Evolutionary conservation across 2,329 filamentous ascomycete species (phyloP).

Genomic region (Incumbomyces lentus): DNA sequence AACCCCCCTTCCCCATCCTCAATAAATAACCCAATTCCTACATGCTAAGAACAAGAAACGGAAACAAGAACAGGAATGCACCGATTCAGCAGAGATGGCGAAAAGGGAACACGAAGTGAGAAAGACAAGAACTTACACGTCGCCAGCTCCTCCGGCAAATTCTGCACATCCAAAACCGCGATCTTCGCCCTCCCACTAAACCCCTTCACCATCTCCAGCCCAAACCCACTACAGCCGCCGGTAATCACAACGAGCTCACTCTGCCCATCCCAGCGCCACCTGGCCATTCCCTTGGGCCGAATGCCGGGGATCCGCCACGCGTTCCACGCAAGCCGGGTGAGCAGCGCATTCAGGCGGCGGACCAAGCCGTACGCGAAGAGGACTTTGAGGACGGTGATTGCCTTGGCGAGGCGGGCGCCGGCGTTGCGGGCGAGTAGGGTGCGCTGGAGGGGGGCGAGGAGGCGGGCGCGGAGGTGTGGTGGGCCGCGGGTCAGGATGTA

Average conservation of each 20-base stretch:
- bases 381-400: slow-evolving; percentile 27
- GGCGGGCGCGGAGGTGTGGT: slow-evolving; percentile 8
- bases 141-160: slow-evolving; percentile 17
- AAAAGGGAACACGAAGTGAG: too few relatives aligned
- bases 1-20: too few relatives aligned
- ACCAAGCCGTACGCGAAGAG: slow-evolving; percentile 45
- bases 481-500: slow-evolving; percentile 15
- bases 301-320: slow-evolving; percentile 28
- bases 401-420: slow-evolving; percentile 5
- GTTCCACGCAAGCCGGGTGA: slow-evolving; percentile 40
- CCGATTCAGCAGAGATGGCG: too few relatives aligned
- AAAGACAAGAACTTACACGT: slow-evolving; percentile 25
- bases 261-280: slow-evolving; percentile 24
- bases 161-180: slow-evolving; percentile 57
- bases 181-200: slow-evolving; percentile 60
- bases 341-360: slow-evolving; percentile 39
- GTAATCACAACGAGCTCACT: slow-evolving; percentile 31
- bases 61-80: too few relatives aligned
- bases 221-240: slow-evolving; percentile 65
- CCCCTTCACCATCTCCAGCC: slow-evolving; percentile 52
- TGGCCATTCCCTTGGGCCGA: slow-evolving; percentile 18
- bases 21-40: too few relatives aligned
- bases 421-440: slow-evolving; percentile 3
- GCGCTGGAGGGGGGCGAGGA: slow-evolving; percentile 9
- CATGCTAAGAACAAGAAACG: too few relatives aligned